Base-by-base conservation (phyloP, 2,329 filamentous ascomycete species). In the Aschersonia sp. region DNA sequence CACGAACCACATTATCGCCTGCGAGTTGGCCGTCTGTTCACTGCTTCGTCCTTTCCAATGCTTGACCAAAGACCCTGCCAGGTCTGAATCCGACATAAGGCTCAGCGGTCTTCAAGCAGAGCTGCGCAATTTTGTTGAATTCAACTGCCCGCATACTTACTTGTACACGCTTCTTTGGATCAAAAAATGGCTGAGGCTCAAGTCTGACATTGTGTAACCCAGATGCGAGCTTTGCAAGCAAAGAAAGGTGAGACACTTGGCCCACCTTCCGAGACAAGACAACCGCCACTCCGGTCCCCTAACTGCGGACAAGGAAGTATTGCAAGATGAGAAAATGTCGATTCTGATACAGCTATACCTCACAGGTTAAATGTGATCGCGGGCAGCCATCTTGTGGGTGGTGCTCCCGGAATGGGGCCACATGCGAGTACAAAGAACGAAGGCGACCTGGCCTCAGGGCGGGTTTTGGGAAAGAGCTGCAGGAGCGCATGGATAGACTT, bases 171-270 rank as follows among this genome's bases (percentile, higher is more conserved):
- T 22, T 22, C 22, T 22, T 22, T 22, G 22, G 22, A 22, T 22
- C 22, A 22, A 22, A 22, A 22, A 22, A 22, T 22, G 22, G 22
- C 22, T 22, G 22, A 22, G 22, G 22, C 22, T 22, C 12, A 37
- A 8, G 35, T 37, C 70, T 71, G 63, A 72, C 57, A 51, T 52
- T 47, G 35, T 50, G 9, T 53, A 62, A 44, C 57, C 59, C 63
- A 83, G 79, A 58, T 83, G 85, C 59, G 85, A 89, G 65, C 72
- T 85, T 46, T 87, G 85, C 69, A 88, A 89, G 65, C 80, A 85
- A 63, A 72, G 85, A 68, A 90, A 89, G 72, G 84, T 87, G 65
- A 48, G 62, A 46, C 44, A 12, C 12, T 33, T 30, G 9, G 12
- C 10, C 40, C 10, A 42, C 9, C 35, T n/a, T 10, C n/a, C 9